Conservation (phyloP, 176 grass and related monocot species). For the Puya raimondii region DNA sequence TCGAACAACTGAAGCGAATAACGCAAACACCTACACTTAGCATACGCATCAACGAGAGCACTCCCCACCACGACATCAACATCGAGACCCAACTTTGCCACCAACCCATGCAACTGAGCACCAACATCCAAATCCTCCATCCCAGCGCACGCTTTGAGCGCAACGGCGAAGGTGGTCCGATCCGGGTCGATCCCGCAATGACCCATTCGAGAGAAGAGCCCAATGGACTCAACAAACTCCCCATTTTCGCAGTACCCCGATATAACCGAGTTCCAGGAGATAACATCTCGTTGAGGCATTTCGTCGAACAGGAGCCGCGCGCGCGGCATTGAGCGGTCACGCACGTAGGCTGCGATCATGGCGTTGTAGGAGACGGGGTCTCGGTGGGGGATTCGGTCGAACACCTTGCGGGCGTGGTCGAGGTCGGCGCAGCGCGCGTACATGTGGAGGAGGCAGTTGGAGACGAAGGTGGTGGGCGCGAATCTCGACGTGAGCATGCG, state of each 20-base stretch:
- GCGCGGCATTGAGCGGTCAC: conserved; percentile 14
- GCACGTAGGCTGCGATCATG: conserved; percentile 38
- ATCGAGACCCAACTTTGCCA: conserved; percentile 47
- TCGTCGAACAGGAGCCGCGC: conserved; percentile 27
- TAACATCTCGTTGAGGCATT: conserved; percentile 52
- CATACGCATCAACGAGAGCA: conserved; percentile 78
- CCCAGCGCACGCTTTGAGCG: conserved; percentile 53
- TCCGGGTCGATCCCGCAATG: conserved; percentile 22
- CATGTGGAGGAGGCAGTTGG: conserved; percentile 74
- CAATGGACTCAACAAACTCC: conserved; percentile 25
- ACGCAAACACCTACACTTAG: conserved; percentile 54
- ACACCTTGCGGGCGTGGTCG: conserved; percentile 30
- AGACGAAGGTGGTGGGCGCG: conserved; percentile 48
- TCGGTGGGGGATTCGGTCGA: conserved; percentile 39
- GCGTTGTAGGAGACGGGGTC: conserved; percentile 74
- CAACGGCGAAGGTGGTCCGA: conserved; percentile 40
- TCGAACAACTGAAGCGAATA: conserved; percentile 45
- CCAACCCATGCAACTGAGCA: conserved; percentile 41
- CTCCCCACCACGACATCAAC: conserved; percentile 40
- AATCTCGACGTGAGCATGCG: conserved; percentile 54
- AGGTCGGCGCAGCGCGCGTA: conserved; percentile 38
- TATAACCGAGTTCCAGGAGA: conserved; percentile 65
- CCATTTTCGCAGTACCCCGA: conserved; percentile 34
- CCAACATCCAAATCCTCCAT: conserved; percentile 38
- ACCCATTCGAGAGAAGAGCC: conserved; percentile 49